Evolutionary conservation across 352 stramenopile genomes (phyloP).

Genomic region (Globisporangium sylvaticum): DNA sequence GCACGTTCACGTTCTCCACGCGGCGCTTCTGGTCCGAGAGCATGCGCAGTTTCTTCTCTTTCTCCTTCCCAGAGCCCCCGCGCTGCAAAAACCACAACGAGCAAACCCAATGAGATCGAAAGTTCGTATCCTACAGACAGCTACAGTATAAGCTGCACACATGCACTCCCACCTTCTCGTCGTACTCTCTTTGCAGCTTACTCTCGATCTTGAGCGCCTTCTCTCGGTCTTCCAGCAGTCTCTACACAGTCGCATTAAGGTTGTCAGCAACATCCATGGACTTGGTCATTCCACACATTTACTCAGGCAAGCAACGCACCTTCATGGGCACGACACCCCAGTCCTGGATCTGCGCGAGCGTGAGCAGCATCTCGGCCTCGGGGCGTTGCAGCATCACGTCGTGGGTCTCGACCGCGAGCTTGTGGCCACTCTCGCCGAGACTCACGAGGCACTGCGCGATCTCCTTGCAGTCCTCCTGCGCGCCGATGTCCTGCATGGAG

Average conservation of each 20-base stretch:
- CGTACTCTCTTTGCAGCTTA: conserved; percentile 77
- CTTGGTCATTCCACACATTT: too few species aligned
- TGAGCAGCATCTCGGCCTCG: conserved; percentile 65
- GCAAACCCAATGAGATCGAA: not conserved
- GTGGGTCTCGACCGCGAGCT: conserved; percentile 62
- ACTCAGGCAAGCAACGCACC: conserved; percentile 20
- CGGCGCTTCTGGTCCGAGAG: conserved; percentile 79
- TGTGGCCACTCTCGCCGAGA: conserved; percentile 44
- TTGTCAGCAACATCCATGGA: too few species aligned
- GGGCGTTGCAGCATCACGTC: conserved; percentile 73
- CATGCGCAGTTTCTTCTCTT: conserved; percentile 80
- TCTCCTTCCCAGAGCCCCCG: conserved; percentile 48
- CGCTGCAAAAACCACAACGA: conserved; percentile 28
- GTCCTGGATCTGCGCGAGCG: conserved; percentile 75
- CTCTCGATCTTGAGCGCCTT: conserved; percentile 75
- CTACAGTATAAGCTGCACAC: not conserved
- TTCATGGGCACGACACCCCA: conserved; percentile 82
- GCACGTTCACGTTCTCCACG: conserved; percentile 74
- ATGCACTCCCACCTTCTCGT: conserved; percentile 29
- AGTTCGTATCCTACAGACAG: not conserved
- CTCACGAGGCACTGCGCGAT: conserved; percentile 47
- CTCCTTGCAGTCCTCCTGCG: conserved; percentile 45
- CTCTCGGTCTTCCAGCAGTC: conserved; percentile 75
- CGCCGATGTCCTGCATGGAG: conserved; percentile 56
- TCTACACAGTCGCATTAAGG: conserved; percentile 22